Conservation (phyloP, 1,284 basidiomycete species). For the Cutaneotrichosporon sp. region DNA sequence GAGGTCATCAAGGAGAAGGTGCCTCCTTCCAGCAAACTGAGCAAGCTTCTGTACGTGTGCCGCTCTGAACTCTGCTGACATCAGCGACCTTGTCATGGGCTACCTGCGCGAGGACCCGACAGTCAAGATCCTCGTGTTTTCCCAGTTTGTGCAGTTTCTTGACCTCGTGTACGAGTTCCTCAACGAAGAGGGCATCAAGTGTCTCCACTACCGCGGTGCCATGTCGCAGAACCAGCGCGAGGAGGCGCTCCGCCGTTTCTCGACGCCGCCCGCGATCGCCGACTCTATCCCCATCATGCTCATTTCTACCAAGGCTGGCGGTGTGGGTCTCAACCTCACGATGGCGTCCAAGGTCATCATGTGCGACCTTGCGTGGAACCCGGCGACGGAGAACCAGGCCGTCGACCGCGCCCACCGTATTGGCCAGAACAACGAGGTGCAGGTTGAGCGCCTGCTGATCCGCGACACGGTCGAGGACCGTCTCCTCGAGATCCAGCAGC, state of each 20-base stretch:
- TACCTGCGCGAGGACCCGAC: conserved; percentile 26
- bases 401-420: conserved; percentile 67
- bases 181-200: conserved; percentile 20
- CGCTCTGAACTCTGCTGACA: not conserved
- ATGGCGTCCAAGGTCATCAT: conserved; percentile 36
- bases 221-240: conserved; percentile 39
- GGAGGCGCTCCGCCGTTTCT: conserved; percentile 36
- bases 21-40: conserved; percentile 40
- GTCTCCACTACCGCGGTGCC: conserved; percentile 38
- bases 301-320: conserved; percentile 46
- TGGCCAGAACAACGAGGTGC: conserved; percentile 77
- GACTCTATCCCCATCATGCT: conserved; percentile 38
- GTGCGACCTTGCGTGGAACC: conserved; percentile 36
- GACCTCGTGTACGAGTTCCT: conserved; percentile 35
- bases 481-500: conserved; percentile 21
- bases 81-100: conserved; percentile 27
- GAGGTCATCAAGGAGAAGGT: conserved; percentile 5
- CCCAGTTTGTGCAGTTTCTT: conserved; percentile 43
- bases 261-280: conserved; percentile 19
- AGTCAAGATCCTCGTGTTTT: conserved; percentile 37
- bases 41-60: conserved; percentile 30
- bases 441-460: conserved; percentile 73
- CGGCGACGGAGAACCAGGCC: conserved; percentile 44
- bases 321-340: conserved; percentile 43
- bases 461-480: conserved; percentile 42